Percentiles rank a stretch among this genome's conserved stretches.
Evolutionary conservation across 1,139 yeast genomes (phyloP).

Genomic region (Geotrichum cucujoidarum): DNA sequence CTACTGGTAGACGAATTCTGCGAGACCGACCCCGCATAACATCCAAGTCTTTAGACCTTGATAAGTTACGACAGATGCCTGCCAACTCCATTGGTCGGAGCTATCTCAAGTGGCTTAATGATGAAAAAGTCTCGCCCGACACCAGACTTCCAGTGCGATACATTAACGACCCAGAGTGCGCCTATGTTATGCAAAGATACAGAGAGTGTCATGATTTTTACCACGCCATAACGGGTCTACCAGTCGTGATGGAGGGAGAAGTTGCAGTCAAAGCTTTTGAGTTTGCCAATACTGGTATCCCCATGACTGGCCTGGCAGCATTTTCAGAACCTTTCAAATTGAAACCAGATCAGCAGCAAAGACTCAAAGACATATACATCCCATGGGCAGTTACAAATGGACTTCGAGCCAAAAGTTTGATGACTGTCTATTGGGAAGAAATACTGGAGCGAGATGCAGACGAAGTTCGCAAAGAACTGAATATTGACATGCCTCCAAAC

Average conservation of each 20-base stretch:
- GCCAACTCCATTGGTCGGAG: slow-evolving; percentile 71
- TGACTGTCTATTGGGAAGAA: slow-evolving; percentile 93
- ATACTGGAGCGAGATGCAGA: slow-evolving; percentile 65
- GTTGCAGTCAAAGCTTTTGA: slow-evolving; percentile 90
- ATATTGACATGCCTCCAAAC: slow-evolving; percentile 74
- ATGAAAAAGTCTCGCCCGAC: slow-evolving; percentile 90
- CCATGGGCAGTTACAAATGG: slow-evolving; percentile 91
- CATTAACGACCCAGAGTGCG: slow-evolving; percentile 85
- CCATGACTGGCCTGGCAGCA: slow-evolving; percentile 94
- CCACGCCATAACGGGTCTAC: slow-evolving; percentile 86
- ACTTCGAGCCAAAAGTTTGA: slow-evolving; percentile 63
- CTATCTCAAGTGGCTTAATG: slow-evolving; percentile 74
- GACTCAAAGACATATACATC: slow-evolving; percentile 54
- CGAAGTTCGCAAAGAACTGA: slow-evolving; percentile 64
- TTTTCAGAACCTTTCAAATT: slow-evolving; percentile 78
- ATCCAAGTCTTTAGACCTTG: slow-evolving; percentile 61
- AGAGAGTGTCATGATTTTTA: slow-evolving; percentile 97
- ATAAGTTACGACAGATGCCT: slow-evolving; percentile 56
- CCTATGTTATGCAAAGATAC: slow-evolving; percentile 85
- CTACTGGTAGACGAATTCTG: slow-evolving; percentile 70
- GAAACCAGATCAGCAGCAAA: slow-evolving; percentile 49
- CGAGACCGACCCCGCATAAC: slow-evolving; percentile 81
- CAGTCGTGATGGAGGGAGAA: slow-evolving; percentile 92
- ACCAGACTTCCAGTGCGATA: slow-evolving; percentile 82
- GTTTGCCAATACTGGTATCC: slow-evolving; percentile 86